Percentiles rank a stretch among this genome's conserved stretches.
These are phyloP conservation scores for Tanacetum coccineum DNA, from an alignment of 129 eudicot genomes.

Conservation along the genomic window DNA sequence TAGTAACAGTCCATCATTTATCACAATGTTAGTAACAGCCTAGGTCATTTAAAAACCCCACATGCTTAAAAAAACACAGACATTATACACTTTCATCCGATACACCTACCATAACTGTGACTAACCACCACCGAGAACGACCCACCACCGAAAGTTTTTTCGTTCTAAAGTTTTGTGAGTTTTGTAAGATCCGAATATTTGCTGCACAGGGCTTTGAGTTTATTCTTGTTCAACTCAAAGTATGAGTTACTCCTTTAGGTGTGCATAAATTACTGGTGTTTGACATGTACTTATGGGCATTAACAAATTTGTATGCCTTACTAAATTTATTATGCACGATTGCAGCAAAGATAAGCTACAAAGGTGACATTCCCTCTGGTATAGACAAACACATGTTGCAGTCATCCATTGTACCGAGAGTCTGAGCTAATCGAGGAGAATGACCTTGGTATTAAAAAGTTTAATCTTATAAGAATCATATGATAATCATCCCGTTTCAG, in stretches of 20 bases:
- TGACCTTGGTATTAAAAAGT: too few relatives aligned
- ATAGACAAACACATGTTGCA: background rate
- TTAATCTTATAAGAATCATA: background rate
- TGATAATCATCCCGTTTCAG: too few relatives aligned
- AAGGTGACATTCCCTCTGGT: slow-evolving; percentile 1
- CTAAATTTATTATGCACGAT: background rate
- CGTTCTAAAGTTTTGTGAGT: too few relatives aligned
- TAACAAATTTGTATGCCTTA: background rate
- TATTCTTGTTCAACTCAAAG: slow-evolving; percentile 89
- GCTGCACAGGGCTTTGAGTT: slow-evolving; percentile 95
- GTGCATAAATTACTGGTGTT: background rate
- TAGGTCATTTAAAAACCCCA: too few relatives aligned
- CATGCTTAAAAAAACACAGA: too few relatives aligned
- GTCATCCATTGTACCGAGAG: background rate
- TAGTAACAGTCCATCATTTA: too few relatives aligned
- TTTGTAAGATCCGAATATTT: slow-evolving; percentile 60
- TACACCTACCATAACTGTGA: too few relatives aligned
- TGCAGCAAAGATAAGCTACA: background rate
- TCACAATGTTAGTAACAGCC: too few relatives aligned
- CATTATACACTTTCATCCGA: too few relatives aligned
- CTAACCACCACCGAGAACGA: too few relatives aligned
- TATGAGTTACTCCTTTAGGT: slow-evolving; percentile 93
- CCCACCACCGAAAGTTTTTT: too few relatives aligned
- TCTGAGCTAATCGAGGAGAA: background rate
- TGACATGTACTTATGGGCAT: background rate